These are phyloP conservation scores for Stagonosporopsis vannaccii DNA, from an alignment of 2,329 filamentous ascomycete species.

Conservation along the genomic window DNA sequence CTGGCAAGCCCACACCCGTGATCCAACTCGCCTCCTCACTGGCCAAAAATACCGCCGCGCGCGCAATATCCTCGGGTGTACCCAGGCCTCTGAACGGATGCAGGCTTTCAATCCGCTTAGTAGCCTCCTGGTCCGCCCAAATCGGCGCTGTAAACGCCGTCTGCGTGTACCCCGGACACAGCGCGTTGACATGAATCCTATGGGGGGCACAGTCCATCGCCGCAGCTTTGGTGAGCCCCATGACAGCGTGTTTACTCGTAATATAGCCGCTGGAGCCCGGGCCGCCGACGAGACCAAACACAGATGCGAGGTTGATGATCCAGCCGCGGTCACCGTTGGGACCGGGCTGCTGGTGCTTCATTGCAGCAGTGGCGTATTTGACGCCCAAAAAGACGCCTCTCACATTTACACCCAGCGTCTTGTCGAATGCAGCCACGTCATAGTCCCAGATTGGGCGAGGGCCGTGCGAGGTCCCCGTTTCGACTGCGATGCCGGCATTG, in stretches of 20 bases:
- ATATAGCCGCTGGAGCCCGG: slow-evolving; percentile 46
- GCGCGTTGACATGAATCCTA: slow-evolving; percentile 61
- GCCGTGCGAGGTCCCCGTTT: slow-evolving; percentile 32
- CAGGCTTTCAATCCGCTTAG: slow-evolving; percentile 21
- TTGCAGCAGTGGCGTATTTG: slow-evolving; percentile 58
- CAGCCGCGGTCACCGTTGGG: slow-evolving; percentile 52
- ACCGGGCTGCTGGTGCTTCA: slow-evolving; percentile 57
- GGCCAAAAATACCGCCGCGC: slow-evolving; percentile 55
- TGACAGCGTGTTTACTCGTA: slow-evolving; percentile 60
- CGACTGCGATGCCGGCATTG: slow-evolving; percentile 57
- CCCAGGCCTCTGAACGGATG: slow-evolving; percentile 45
- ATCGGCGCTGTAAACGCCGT: slow-evolving; percentile 38
- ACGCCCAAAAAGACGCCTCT: slow-evolving; percentile 52
- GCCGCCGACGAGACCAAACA: slow-evolving; percentile 42
- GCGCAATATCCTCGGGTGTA: slow-evolving; percentile 42
- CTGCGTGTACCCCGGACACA: slow-evolving; percentile 59
- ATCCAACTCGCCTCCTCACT: slow-evolving; percentile 58
- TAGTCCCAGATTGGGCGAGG: slow-evolving; percentile 55
- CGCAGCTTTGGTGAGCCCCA: slow-evolving; percentile 58
- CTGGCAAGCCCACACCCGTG: slow-evolving; percentile 54
- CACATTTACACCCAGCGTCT: slow-evolving; percentile 48
- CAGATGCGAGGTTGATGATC: slow-evolving; percentile 64
- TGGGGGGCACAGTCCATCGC: slow-evolving; percentile 59
- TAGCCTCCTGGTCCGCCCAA: slow-evolving; percentile 18
- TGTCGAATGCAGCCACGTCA: slow-evolving; percentile 57